Conservation (phyloP, 805 yeast genomes). For the Yarrowia bubula region DNA sequence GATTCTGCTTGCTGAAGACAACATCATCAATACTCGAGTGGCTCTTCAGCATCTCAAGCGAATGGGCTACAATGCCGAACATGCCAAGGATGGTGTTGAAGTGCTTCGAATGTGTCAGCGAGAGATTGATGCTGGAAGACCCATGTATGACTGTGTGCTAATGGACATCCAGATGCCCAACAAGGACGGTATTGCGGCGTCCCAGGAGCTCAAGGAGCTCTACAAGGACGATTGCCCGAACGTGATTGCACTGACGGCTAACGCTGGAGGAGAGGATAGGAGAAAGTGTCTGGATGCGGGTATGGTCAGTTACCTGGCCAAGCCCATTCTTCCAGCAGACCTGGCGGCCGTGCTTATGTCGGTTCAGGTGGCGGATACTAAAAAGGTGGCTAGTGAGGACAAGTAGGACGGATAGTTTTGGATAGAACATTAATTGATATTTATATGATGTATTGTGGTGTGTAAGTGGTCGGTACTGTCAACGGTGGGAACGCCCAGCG, state of each 20-base stretch:
- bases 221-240: constrained; percentile 42
- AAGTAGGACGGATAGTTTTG: not conserved
- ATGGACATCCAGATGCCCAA: constrained; percentile 60
- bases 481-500: no score
- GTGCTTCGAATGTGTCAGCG: constrained; percentile 42
- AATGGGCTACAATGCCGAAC: constrained; percentile 52
- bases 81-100: constrained; percentile 52
- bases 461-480: no score
- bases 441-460: not conserved
- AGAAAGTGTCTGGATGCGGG: constrained; percentile 49
- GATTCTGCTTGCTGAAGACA: constrained; percentile 55
- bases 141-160: constrained; percentile 50
- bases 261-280: constrained; percentile 55
- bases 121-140: constrained; percentile 37
- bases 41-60: constrained; percentile 50
- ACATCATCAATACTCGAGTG: constrained; percentile 49
- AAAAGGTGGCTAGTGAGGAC: not conserved
- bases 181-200: constrained; percentile 53
- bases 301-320: constrained; percentile 53
- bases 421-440: constrained; percentile 19
- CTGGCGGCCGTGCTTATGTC: constrained; percentile 43
- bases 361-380: constrained; percentile 27
- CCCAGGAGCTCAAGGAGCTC: constrained; percentile 42
- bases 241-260: constrained; percentile 51
- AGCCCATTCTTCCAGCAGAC: constrained; percentile 52